Evolutionary conservation across 2,329 filamentous ascomycete species (phyloP).

Genomic region (Gaeumannomyces sp.): DNA sequence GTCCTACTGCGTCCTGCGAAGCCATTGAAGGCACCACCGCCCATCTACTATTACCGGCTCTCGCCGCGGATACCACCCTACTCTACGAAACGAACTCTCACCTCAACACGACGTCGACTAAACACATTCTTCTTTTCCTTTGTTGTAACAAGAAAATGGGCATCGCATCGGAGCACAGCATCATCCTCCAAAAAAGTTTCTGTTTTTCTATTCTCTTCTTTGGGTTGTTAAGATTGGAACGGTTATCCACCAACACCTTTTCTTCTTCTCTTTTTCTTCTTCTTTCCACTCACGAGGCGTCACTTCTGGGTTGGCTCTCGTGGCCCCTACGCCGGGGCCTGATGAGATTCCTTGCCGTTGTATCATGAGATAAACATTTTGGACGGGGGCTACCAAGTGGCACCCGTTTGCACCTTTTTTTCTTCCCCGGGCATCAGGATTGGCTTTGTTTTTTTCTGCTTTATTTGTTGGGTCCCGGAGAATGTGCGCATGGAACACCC

Average conservation of each 20-base stretch:
- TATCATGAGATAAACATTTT: background rate
- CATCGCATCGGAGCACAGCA: conserved; percentile 24
- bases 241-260: background rate
- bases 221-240: background rate
- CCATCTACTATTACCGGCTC: background rate
- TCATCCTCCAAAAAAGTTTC: conserved; percentile 21
- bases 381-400: background rate
- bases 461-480: background rate
- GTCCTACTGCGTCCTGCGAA: background rate
- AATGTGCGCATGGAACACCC: background rate
- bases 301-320: too few relatives aligned
- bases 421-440: background rate
- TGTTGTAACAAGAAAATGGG: conserved; percentile 22
- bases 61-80: conserved; percentile 3
- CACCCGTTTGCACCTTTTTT: background rate
- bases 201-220: background rate
- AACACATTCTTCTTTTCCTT: conserved; percentile 17
- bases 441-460: background rate
- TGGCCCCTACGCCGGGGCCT: too few relatives aligned
- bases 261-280: conserved; percentile 2
- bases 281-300: background rate
- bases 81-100: background rate
- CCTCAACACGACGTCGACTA: conserved; percentile 1
- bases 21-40: background rate
- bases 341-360: background rate